Percentiles rank a stretch among this genome's conserved stretches.
phyloP scores from a whole-genome alignment of 2,329 filamentous ascomycete genomes.

The Sclerotinia sclerotiorum region DNA sequence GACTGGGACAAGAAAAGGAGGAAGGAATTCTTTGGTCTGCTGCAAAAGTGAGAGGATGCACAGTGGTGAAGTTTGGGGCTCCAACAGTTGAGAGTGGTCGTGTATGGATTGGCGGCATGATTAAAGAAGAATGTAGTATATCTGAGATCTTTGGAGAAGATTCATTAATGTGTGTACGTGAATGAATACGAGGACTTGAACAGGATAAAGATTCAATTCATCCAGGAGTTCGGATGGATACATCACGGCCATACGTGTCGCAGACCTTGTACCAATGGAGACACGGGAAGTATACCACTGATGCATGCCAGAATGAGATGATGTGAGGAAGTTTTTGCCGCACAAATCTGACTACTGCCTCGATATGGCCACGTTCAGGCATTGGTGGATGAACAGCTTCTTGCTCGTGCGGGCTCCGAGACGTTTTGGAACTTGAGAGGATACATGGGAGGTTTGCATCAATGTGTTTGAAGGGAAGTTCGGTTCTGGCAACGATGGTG shows the following conservation, averaged over 20 bases:
- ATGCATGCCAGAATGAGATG: neutral
- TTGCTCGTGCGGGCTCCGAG: neutral
- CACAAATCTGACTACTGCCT: neutral
- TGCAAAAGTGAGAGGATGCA: constrained; percentile 75
- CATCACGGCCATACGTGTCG: neutral
- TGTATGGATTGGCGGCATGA: constrained; percentile 75
- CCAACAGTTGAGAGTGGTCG: constrained; percentile 77
- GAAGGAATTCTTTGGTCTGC: constrained; percentile 77
- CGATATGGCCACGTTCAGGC: neutral
- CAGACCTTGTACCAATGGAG: neutral
- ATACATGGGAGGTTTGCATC: neutral
- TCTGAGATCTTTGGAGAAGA: constrained; percentile 73
- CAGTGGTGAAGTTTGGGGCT: constrained; percentile 89
- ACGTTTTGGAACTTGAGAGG: neutral
- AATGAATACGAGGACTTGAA: constrained; percentile 6
- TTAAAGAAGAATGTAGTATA: constrained; percentile 72
- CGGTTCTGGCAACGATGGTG: neutral
- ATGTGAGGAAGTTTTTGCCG: neutral
- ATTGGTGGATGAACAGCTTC: neutral
- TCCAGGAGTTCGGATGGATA: neutral
- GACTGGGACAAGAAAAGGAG: constrained; percentile 58
- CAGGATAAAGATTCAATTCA: neutral
- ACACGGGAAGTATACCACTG: neutral
- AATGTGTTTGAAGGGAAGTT: neutral
- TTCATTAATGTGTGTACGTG: constrained; percentile 72